phyloP scores from a whole-genome alignment of 164 flowering plant genomes.

The Vitis riparia region DNA sequence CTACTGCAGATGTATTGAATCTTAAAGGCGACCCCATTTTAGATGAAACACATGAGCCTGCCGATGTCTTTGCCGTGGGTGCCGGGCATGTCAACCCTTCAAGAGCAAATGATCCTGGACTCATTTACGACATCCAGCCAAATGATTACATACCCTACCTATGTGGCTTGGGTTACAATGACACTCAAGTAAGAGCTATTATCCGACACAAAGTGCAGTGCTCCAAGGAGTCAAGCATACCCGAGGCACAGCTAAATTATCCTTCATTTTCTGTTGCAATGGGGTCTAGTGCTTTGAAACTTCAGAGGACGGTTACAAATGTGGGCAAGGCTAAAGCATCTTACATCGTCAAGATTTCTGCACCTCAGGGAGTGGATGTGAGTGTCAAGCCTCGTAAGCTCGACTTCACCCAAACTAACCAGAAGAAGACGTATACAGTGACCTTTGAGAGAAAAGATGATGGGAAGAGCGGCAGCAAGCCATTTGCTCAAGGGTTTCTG shows the following conservation, averaged over 20 bases:
- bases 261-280: conserved; percentile 43
- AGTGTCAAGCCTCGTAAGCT: conserved; percentile 15
- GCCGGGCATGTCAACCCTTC: conserved; percentile 58
- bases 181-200: conserved; percentile 26
- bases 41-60: conserved; percentile 30
- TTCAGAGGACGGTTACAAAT: conserved; percentile 42
- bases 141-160: conserved; percentile 50
- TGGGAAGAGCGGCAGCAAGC: too few relatives aligned
- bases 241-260: conserved; percentile 48
- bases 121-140: conserved; percentile 50
- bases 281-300: conserved; percentile 17
- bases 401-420: conserved; percentile 16
- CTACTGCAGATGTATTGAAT: conserved; percentile 40
- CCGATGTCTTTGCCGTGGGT: conserved; percentile 43
- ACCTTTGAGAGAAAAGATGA: conserved; percentile 8
- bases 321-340: conserved; percentile 27
- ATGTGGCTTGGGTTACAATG: conserved; percentile 46
- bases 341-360: conserved; percentile 11
- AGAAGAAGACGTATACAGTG: conserved; percentile 26
- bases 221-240: conserved; percentile 12
- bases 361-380: conserved; percentile 19
- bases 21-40: conserved; percentile 26
- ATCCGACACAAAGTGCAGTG: conserved; percentile 27
- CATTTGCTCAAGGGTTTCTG: conserved; percentile 25
- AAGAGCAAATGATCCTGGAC: conserved; percentile 48